These are phyloP conservation scores for Solanum hybrid DNA, from an alignment of 305 asterid genomes.

Conservation along the genomic window DNA sequence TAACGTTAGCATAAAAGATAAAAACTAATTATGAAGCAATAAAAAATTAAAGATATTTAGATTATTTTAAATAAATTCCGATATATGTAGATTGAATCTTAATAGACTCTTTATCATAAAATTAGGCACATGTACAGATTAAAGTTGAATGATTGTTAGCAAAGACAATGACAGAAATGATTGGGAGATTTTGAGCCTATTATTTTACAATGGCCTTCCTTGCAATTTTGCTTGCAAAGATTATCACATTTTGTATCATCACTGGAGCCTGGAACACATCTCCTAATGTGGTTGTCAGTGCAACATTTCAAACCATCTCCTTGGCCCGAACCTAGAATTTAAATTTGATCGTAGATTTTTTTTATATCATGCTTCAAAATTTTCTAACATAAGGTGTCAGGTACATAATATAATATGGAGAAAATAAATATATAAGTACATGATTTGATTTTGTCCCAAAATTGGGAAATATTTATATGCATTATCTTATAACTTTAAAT, in stretches of 20 bases:
- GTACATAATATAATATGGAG: not conserved
- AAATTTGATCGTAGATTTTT: not conserved
- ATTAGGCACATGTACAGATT: not conserved
- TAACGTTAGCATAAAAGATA: too few relatives aligned
- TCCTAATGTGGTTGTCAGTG: too few relatives aligned
- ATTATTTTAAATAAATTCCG: too few relatives aligned
- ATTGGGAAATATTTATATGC: too few relatives aligned
- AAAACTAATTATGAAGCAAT: too few relatives aligned
- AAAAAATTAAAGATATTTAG: too few relatives aligned
- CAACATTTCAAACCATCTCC: not conserved
- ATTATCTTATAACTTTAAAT: too few relatives aligned
- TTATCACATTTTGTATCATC: not conserved
- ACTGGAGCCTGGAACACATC: not conserved
- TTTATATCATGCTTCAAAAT: not conserved
- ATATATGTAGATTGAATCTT: too few relatives aligned
- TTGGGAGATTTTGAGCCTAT: too few relatives aligned
- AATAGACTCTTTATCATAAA: too few relatives aligned
- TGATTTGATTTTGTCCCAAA: not conserved
- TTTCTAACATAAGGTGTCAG: not conserved
- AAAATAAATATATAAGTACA: not conserved
- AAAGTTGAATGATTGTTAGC: not conserved
- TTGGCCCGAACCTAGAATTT: not conserved
- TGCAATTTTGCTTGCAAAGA: not conserved
- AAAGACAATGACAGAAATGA: too few relatives aligned
- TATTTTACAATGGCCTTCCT: too few relatives aligned